phyloP scores from a whole-genome alignment of 2,329 filamentous ascomycete genomes.

The Hypomyces rosellus region DNA sequence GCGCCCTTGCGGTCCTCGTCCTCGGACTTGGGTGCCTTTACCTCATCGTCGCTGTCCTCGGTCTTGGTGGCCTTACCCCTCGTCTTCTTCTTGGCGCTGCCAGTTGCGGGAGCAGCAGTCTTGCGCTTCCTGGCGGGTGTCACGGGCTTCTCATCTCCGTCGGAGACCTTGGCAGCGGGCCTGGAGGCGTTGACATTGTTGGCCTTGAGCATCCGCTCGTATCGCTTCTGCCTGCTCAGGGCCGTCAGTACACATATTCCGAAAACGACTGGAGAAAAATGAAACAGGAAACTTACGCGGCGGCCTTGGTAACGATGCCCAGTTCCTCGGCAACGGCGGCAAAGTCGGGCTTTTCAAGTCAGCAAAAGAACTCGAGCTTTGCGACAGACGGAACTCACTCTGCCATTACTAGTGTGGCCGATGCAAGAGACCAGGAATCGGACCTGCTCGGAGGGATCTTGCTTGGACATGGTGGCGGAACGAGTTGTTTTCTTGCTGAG shows the following conservation, averaged over 20 bases:
- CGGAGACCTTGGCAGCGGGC: conserved; percentile 7
- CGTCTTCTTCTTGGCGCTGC: conserved; percentile 22
- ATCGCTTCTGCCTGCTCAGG: conserved; percentile 54
- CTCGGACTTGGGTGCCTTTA: conserved; percentile 13
- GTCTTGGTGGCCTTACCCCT: conserved; percentile 20
- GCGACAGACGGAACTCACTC: conserved; percentile 35
- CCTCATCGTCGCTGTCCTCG: conserved; percentile 18
- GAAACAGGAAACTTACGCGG: conserved; percentile 53
- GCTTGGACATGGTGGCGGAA: conserved; percentile 40
- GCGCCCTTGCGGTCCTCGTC: not conserved
- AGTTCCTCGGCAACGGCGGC: conserved; percentile 57
- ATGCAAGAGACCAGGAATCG: conserved; percentile 63
- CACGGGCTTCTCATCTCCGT: conserved; percentile 8
- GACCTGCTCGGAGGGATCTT: conserved; percentile 51
- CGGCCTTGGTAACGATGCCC: conserved; percentile 56
- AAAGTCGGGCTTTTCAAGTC: conserved; percentile 53
- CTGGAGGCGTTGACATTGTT: conserved; percentile 37
- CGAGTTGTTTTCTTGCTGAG: conserved; percentile 1
- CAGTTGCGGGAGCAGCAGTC: conserved; percentile 16
- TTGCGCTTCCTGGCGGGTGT: conserved; percentile 25
- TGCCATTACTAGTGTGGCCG: conserved; percentile 51
- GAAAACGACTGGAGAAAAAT: not conserved
- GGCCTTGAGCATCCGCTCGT: conserved; percentile 58
- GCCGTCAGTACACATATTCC: not conserved
- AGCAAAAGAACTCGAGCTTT: not conserved